Base-by-base conservation (phyloP, 768 basidiomycete species). In the Dentipellis fragilis region DNA sequence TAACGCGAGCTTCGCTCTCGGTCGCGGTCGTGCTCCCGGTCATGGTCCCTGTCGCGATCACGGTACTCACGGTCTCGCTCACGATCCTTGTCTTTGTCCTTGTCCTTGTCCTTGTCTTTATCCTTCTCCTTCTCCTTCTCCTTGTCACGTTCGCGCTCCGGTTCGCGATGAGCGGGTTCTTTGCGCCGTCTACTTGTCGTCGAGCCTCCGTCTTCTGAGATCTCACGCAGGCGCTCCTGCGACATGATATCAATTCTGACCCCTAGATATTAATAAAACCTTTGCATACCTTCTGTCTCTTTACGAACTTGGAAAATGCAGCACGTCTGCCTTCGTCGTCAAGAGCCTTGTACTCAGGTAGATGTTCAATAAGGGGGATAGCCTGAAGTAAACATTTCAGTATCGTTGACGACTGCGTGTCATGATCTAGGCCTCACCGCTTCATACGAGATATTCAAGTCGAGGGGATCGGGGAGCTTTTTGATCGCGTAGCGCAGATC, bases 401-500 rank as follows among this genome's bases (percentile, higher is more conserved):
- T 36, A 29, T 6, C 29, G 6, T 6, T 4, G 52, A 51, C 4
- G 52, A 51, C 29, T 54, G 46, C 29, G 58, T 29, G 29, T 29
- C 12, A 51, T 42, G 42, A 40, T 21, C 39, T 14, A n/a, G n/a
- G 11, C 69, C 83, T 54, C 61, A 90, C 93, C 62, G 88, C 83
- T 62, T 97, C 94, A 64, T 87, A 98, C 1, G 85, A 67, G 55
- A 84, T 66, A 29, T 71, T 80, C 50, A 93, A 67, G 60, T 95
- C 91, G 39, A 97, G 69, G 1, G 89, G 80, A 50, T 93, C 89
- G 0, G 88, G 68, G 7, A 95, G 74, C 67, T 95, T 95, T 72
- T 89, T 93, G 60, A 97, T 75, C 0, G 94, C 96, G 71, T 98
- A 96, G 6, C 96, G 85, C 38, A 99, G 75, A 65, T 98, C 96